These are phyloP conservation scores for Picea mariana DNA, from an alignment of 83 land plant genomes.

Conservation along the genomic window DNA sequence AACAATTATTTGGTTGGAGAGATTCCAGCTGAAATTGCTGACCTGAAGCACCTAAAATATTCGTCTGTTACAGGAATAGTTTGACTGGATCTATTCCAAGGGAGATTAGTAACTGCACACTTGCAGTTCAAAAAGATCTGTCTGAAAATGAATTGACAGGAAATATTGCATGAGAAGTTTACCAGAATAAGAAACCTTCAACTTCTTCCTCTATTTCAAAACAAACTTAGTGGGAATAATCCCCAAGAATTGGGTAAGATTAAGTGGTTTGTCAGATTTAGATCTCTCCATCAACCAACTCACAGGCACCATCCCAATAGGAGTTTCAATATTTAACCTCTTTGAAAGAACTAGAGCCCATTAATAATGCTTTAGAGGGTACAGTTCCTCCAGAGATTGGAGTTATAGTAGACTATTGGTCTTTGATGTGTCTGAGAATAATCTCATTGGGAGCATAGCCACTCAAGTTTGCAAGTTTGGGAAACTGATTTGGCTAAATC, in stretches of 20 bases:
- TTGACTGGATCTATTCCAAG: constrained; percentile 61
- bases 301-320: constrained; percentile 47
- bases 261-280: constrained; percentile 44
- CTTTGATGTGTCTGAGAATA: constrained; percentile 51
- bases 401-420: constrained; percentile 39
- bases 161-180: constrained; percentile 41
- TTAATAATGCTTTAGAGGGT: constrained; percentile 44
- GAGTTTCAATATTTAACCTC: constrained; percentile 37
- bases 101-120: constrained; percentile 50
- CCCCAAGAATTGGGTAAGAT: constrained; percentile 36
- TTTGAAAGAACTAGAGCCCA: constrained; percentile 37
- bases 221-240: constrained; percentile 44
- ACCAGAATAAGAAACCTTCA: constrained; percentile 25
- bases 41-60: constrained; percentile 29
- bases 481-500: constrained; percentile 42
- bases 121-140: constrained; percentile 38
- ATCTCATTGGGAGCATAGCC: constrained; percentile 49
- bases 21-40: constrained; percentile 61
- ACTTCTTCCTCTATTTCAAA: constrained; percentile 43
- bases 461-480: constrained; percentile 38
- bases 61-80: constrained; percentile 61
- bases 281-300: constrained; percentile 58
- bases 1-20: constrained; percentile 47
- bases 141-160: constrained; percentile 51
- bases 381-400: constrained; percentile 51